These are phyloP conservation scores for Aspergillus fumigatus DNA, from an alignment of 2,329 filamentous ascomycete species.

Conservation along the genomic window DNA sequence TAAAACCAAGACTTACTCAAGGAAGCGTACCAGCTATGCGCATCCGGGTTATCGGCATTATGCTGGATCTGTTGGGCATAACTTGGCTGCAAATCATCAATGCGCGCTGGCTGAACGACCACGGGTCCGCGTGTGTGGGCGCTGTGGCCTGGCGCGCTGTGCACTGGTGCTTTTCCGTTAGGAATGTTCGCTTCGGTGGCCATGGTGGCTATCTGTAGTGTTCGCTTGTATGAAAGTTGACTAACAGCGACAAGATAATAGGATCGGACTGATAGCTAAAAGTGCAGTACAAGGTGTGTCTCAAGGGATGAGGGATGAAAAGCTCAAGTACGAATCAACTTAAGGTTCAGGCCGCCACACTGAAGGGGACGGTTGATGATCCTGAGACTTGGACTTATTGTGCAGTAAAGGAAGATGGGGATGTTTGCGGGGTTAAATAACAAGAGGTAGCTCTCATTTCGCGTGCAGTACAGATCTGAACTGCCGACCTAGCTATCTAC, in stretches of 20 bases:
- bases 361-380: background rate
- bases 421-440: background rate
- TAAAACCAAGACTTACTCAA: constrained; percentile 63
- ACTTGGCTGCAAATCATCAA: constrained; percentile 78
- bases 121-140: constrained; percentile 54
- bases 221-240: background rate
- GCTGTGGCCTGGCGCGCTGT: constrained; percentile 6
- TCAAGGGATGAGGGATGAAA: background rate
- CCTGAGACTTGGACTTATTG: background rate
- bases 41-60: constrained; percentile 61
- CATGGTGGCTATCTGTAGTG: constrained; percentile 15
- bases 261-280: too few relatives aligned
- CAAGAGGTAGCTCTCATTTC: background rate
- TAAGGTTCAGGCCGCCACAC: background rate
- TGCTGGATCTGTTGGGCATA: constrained; percentile 64
- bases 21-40: constrained; percentile 81
- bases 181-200: constrained; percentile 21
- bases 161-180: constrained; percentile 33
- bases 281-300: too few relatives aligned
- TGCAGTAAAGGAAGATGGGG: background rate
- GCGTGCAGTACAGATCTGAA: background rate
- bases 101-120: constrained; percentile 71
- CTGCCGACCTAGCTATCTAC: too few relatives aligned
- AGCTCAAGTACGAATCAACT: background rate
- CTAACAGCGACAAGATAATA: too few relatives aligned